phyloP scores from a whole-genome alignment of 108 stramenopile genomes.

The Skeletonema menzelii region DNA sequence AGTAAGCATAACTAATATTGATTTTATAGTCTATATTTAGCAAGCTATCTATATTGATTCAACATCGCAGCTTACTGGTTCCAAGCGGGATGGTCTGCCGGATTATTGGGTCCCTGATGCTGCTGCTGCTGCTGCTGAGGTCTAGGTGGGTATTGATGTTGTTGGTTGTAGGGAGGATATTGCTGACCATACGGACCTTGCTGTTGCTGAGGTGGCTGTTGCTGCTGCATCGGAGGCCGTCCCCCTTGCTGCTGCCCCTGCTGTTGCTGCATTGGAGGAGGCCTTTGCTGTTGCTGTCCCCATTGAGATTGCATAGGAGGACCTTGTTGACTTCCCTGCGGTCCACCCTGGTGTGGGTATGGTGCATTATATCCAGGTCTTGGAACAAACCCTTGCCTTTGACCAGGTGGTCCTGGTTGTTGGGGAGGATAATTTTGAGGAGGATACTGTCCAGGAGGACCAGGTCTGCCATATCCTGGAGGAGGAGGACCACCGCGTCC shows the following conservation, averaged over 20 bases:
- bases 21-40: not conserved
- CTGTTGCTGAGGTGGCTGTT: not conserved
- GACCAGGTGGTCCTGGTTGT: slow-evolving; percentile 13
- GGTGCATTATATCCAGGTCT: slow-evolving; percentile 41
- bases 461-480: slow-evolving; percentile 9
- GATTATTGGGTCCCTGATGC: slow-evolving; percentile 22
- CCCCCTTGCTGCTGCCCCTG: slow-evolving; percentile 9
- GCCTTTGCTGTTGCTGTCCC: slow-evolving; percentile 9
- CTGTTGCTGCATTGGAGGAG: slow-evolving; percentile 20
- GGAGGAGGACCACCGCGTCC: slow-evolving; percentile 40
- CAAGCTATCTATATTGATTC: not conserved
- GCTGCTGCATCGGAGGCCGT: slow-evolving; percentile 8
- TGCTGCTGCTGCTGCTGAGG: slow-evolving; percentile 20
- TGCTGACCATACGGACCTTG: slow-evolving; percentile 15
- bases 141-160: slow-evolving; percentile 14
- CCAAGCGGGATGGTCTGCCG: slow-evolving; percentile 42
- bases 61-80: slow-evolving; percentile 28
- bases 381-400: slow-evolving; percentile 31
- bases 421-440: slow-evolving; percentile 28
- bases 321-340: slow-evolving; percentile 21
- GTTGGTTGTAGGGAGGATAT: slow-evolving; percentile 26
- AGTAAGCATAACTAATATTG: not conserved
- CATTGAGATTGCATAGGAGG: slow-evolving; percentile 53
- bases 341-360: slow-evolving; percentile 33
- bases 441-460: slow-evolving; percentile 9